phyloP scores from a whole-genome alignment of 2,329 filamentous ascomycete genomes.

The Nigrograna mackinnonii region DNA sequence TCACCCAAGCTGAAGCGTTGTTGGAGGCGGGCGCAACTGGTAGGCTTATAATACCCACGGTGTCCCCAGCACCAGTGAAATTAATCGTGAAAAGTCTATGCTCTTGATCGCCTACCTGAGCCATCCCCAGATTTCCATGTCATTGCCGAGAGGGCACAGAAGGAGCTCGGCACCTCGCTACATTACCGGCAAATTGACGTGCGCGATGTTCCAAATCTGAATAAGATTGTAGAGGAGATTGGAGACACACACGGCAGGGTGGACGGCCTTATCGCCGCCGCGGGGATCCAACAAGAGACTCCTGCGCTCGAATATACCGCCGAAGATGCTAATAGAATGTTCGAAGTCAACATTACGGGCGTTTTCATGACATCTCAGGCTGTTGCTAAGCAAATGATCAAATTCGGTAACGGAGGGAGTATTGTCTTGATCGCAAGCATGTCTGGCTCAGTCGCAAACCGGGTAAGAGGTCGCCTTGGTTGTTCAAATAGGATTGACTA shows the following conservation, averaged over 20 bases:
- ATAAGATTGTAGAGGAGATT: constrained; percentile 70
- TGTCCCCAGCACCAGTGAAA: no score
- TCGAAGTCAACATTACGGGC: constrained; percentile 64
- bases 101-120: constrained; percentile 63
- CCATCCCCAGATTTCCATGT: constrained; percentile 66
- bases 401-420: constrained; percentile 61
- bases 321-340: constrained; percentile 65
- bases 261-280: constrained; percentile 77
- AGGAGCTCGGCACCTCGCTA: constrained; percentile 68
- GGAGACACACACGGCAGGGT: constrained; percentile 71
- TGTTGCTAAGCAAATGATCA: constrained; percentile 67
- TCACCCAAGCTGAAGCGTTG: constrained; percentile 73
- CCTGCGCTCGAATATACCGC: constrained; percentile 76
- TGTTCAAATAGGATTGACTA: constrained; percentile 7
- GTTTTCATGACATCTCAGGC: constrained; percentile 67
- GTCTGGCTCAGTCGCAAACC: constrained; percentile 64
- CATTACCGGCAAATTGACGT: constrained; percentile 82
- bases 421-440: constrained; percentile 67
- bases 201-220: constrained; percentile 69
- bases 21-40: constrained; percentile 74
- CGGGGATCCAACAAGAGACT: constrained; percentile 81
- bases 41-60: no score
- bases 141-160: constrained; percentile 65
- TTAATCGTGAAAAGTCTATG: constrained; percentile 59
- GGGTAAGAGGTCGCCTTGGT: constrained; percentile 51